Conservation (phyloP, 2,329 filamentous ascomycete species). For the Colletotrichum lupini region DNA sequence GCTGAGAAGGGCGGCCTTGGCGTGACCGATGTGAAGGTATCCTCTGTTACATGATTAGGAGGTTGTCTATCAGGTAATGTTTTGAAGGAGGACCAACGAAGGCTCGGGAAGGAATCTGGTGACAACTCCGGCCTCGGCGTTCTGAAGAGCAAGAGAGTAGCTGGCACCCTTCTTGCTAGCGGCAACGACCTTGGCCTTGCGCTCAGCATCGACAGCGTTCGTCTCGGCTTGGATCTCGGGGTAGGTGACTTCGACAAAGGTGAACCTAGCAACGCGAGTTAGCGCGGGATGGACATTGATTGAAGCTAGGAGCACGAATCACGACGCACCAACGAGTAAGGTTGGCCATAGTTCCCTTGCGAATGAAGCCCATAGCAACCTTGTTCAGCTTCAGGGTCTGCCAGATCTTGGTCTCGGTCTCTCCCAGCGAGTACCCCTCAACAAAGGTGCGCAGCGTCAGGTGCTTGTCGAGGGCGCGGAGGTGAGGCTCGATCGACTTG, state of each 20-base stretch:
- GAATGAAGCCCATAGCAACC: conserved; percentile 83
- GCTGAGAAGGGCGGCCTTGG: conserved; percentile 92
- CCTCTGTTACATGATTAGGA: conserved; percentile 15
- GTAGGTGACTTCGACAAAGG: conserved; percentile 83
- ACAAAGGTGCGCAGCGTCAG: conserved; percentile 88
- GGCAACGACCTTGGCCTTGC: conserved; percentile 75
- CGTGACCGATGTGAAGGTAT: conserved; percentile 92
- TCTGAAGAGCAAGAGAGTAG: conserved; percentile 88
- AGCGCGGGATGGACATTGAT: neutral
- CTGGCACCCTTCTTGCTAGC: conserved; percentile 82
- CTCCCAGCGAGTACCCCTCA: conserved; percentile 80
- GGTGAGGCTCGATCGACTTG: conserved; percentile 80
- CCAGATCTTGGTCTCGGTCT: conserved; percentile 86
- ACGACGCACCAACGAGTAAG: conserved; percentile 75
- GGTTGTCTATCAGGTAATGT: neutral
- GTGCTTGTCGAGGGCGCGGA: conserved; percentile 85
- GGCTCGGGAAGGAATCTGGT: conserved; percentile 95
- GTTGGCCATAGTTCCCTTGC: conserved; percentile 81
- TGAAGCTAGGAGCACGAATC: neutral
- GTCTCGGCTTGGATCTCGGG: conserved; percentile 79
- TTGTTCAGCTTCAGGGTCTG: conserved; percentile 84
- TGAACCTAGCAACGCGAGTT: conserved; percentile 61
- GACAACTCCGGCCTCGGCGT: conserved; percentile 89
- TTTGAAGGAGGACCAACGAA: conserved; percentile 61
- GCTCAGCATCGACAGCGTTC: conserved; percentile 75